Evolutionary conservation across 768 basidiomycete genomes (phyloP).

Genomic region (Chlorophyllum brunneum): DNA sequence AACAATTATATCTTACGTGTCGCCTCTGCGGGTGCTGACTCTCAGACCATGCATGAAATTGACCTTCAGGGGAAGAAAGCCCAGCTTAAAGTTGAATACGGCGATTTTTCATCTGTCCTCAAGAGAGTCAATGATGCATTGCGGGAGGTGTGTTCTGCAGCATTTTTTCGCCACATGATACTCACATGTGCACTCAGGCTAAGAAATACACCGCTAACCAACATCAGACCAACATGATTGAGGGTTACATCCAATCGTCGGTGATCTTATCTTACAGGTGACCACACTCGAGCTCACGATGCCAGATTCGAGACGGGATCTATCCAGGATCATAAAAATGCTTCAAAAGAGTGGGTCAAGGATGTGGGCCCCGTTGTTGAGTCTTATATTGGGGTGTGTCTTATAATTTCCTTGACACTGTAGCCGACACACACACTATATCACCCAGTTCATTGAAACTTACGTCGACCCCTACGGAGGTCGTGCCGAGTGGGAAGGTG

Average conservation of each 20-base stretch:
- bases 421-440: background rate
- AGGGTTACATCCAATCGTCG: slow-evolving; percentile 75
- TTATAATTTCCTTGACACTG: background rate
- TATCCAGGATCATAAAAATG: slow-evolving; percentile 75
- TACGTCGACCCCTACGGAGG: slow-evolving; percentile 88
- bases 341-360: slow-evolving; percentile 78
- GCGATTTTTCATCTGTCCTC: slow-evolving; percentile 65
- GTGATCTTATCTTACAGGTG: slow-evolving; percentile 15
- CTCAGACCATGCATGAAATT: slow-evolving; percentile 41
- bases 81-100: slow-evolving; percentile 65
- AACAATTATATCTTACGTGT: slow-evolving; percentile 67
- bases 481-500: slow-evolving; percentile 93
- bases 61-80: slow-evolving; percentile 36
- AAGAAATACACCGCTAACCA: slow-evolving; percentile 71
- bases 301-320: slow-evolving; percentile 73
- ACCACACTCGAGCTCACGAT: background rate
- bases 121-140: slow-evolving; percentile 52
- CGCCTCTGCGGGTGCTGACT: slow-evolving; percentile 56
- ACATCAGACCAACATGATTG: slow-evolving; percentile 70
- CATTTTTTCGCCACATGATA: background rate
- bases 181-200: slow-evolving; percentile 40
- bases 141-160: slow-evolving; percentile 40
- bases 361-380: slow-evolving; percentile 87
- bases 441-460: slow-evolving; percentile 64
- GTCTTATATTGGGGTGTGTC: slow-evolving; percentile 69